phyloP scores from a whole-genome alignment of 495 filamentous ascomycete species.

The Apiosordaria backusii region DNA sequence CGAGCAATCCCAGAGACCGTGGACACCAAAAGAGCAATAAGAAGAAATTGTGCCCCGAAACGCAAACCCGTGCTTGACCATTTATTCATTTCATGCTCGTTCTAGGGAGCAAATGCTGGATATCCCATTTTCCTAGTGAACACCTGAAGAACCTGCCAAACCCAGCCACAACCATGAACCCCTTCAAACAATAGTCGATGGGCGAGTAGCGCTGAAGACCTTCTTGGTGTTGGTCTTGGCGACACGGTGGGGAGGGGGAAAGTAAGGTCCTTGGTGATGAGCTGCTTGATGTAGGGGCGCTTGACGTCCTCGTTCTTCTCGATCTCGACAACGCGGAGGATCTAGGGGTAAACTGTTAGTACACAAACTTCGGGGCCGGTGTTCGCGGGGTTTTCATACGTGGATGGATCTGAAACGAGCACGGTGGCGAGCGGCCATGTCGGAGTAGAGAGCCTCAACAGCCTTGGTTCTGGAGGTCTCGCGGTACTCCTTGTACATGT shows the following conservation, averaged over 20 bases:
- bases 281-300: slow-evolving; percentile 98
- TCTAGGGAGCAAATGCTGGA: slow-evolving; percentile 46
- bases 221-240: slow-evolving; percentile 75
- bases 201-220: slow-evolving; percentile 85
- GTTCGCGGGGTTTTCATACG: slow-evolving; percentile 54
- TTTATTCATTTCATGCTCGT: slow-evolving; percentile 41
- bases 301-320: slow-evolving; percentile 89
- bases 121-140: slow-evolving; percentile 54
- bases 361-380: background rate
- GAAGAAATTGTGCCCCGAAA: slow-evolving; percentile 14
- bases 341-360: slow-evolving; percentile 51
- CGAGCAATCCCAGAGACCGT: background rate
- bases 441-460: slow-evolving; percentile 96
- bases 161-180: slow-evolving; percentile 41
- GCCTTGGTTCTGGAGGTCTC: slow-evolving; percentile 94
- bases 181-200: slow-evolving; percentile 73
- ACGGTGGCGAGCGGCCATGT: slow-evolving; percentile 98
- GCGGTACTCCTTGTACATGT: slow-evolving; percentile 99
- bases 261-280: slow-evolving; percentile 87
- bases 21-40: slow-evolving; percentile 7
- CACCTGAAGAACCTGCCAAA: slow-evolving; percentile 51
- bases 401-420: slow-evolving; percentile 95
- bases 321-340: slow-evolving; percentile 96
- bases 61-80: slow-evolving; percentile 30
- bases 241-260: slow-evolving; percentile 97